Percentiles rank a stretch among this genome's conserved stretches.
Conservation (phyloP, 495 filamentous ascomycete species). For the Cryomyces antarcticus region DNA sequence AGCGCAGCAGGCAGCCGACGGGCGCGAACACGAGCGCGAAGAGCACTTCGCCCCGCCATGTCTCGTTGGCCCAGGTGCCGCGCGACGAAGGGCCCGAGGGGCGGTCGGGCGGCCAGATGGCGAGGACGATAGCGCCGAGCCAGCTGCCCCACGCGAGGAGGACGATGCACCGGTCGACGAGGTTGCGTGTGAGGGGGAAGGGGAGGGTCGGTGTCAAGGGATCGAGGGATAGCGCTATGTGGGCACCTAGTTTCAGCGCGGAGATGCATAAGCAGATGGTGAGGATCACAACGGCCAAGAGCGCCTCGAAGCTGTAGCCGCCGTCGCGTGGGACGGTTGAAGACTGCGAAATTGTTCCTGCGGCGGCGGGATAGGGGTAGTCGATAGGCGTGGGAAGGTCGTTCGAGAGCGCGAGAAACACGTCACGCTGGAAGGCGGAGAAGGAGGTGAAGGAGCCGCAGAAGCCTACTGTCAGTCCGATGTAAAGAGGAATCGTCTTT, state of each 20-base stretch:
- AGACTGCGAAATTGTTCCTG: background rate
- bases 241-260: slow-evolving; percentile 52
- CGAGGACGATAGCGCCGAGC: slow-evolving; percentile 58
- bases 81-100: slow-evolving; percentile 14
- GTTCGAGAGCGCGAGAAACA: slow-evolving; percentile 70
- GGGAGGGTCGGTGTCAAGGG: slow-evolving; percentile 35
- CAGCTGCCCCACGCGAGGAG: slow-evolving; percentile 51
- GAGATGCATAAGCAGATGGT: slow-evolving; percentile 49
- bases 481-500: slow-evolving; percentile 75
- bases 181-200: slow-evolving; percentile 29
- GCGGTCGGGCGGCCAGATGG: slow-evolving; percentile 53
- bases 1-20: slow-evolving; percentile 54
- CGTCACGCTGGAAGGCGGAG: slow-evolving; percentile 71
- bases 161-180: slow-evolving; percentile 42
- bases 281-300: slow-evolving; percentile 45
- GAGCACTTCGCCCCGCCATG: slow-evolving; percentile 54
- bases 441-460: slow-evolving; percentile 88
- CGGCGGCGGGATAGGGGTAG: slow-evolving; percentile 14
- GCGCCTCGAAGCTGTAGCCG: slow-evolving; percentile 66
- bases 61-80: slow-evolving; percentile 20
- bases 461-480: slow-evolving; percentile 82
- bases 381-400: slow-evolving; percentile 31
- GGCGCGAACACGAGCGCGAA: slow-evolving; percentile 79
- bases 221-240: slow-evolving; percentile 48
- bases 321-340: slow-evolving; percentile 33